These are phyloP conservation scores for Wilcoxina mikolae DNA, from an alignment of 495 filamentous ascomycete genomes.

Conservation along the genomic window DNA sequence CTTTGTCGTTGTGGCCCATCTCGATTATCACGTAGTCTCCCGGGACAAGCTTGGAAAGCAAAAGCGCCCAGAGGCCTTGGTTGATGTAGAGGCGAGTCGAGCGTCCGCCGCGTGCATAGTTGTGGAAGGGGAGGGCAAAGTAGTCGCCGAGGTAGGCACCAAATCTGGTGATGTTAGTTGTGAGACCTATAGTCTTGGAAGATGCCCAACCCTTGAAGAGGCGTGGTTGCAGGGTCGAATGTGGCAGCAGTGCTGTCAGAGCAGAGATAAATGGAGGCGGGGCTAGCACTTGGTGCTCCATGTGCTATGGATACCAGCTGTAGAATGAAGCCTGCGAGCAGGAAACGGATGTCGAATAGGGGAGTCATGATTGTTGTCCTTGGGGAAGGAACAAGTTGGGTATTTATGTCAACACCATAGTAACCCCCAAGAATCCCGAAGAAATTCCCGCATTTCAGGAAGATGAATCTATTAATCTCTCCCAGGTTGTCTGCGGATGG, in stretches of 20 bases:
- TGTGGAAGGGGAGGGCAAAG: constrained; percentile 6
- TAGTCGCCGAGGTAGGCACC: constrained; percentile 20
- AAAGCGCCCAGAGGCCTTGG: constrained; percentile 17
- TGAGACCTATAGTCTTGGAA: neutral
- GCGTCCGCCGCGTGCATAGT: constrained; percentile 15
- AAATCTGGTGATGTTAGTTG: constrained; percentile 9
- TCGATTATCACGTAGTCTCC: constrained; percentile 21
- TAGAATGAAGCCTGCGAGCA: neutral
- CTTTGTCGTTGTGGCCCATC: constrained; percentile 22
- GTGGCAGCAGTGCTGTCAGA: constrained; percentile 17
- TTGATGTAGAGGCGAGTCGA: constrained; percentile 17
- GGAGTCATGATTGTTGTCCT: too few species aligned
- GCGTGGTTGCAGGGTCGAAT: constrained; percentile 13
- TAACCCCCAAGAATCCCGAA: too few species aligned
- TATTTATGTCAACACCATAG: too few species aligned
- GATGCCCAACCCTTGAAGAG: constrained; percentile 10
- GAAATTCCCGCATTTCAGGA: too few species aligned
- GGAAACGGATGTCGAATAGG: neutral
- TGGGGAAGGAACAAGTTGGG: too few species aligned
- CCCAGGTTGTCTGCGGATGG: too few species aligned
- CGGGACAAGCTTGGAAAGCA: constrained; percentile 12
- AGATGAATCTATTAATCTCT: too few species aligned
- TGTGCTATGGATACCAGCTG: neutral
- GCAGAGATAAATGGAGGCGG: constrained; percentile 10
- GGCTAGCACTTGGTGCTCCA: constrained; percentile 3